Evolutionary conservation across 176 grass and related monocot genomes (phyloP), one percentile per base, ranked within the genome.

Genomic region (Puccinellia tenuiflora): DNA sequence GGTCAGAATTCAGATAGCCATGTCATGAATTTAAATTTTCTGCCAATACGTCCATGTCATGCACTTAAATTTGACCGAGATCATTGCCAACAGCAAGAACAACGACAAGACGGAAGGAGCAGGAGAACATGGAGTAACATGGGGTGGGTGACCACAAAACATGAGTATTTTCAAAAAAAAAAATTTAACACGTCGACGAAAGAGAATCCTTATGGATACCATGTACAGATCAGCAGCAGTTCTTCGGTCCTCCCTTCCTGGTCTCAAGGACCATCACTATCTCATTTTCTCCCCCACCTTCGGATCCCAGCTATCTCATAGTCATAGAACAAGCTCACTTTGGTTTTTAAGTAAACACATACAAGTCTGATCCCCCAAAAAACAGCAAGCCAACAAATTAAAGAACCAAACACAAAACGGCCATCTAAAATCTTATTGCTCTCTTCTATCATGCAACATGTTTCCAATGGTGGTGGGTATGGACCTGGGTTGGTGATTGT

Each of bases 381-480:
- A 85, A 92, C 66, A 83, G 84, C 71, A 94, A 89, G 77, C 91
- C 86, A 93, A 93, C 94, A 88, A 93, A 91, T 97, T 18, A 92
- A 90, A 90, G 67, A 91, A 82, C 76, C 73, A 80, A 47, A 40
- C 77, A 89, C 79, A 55, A 86, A 84, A 75, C 38, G 22, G 56
- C 28, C 74, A 79, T 43, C 88, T 83, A 82, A 52, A 55, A 82
- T 63, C 78, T 86, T 85, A 82, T 82, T 90, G 73, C 65, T 79
- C 78, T 73, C 89, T 85, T 43, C 81, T 92, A 84, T 90, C 84
- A 84, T 76, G 80, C 79, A 40, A 47, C 90, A 84, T 83, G 75
- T 80, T n/a, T 90, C 85, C 84, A 79, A 87, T 87, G 88, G 88
- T 69, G 84, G 79, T 33, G 88, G n/a, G 46, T 86, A 90, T 90